Base-by-base conservation (phyloP, 2,329 filamentous ascomycete genomes). In the Pseudogymnoascus sp. region DNA sequence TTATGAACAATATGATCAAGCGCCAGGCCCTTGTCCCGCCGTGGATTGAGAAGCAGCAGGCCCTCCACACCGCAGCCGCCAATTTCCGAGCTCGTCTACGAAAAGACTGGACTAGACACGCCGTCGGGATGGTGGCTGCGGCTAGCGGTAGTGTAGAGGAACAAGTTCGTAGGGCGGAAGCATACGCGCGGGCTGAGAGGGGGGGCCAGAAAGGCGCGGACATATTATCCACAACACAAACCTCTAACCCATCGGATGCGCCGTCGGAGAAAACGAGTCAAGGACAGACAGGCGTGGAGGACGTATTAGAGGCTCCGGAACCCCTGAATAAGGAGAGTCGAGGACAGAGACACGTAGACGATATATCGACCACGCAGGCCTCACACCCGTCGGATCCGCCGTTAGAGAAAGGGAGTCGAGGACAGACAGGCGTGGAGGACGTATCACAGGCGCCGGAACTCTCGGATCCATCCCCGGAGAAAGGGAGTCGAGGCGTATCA, bases 11-110 rank as follows among this genome's bases (percentile, higher is more conserved):
- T 76, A 97, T 97, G 79, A 97, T 99, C 66, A 90, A 97, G 76
- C 88, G 89, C 63, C 94, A 99, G 75, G 92, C 96, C 19, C 90
- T 97, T 64, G 91, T 96, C 0, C 94, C 94, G 0, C 93, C 93
- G 0, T 99, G 94, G 94, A 97, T 99, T 64, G 94, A 99, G 75
- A 97, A 97, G 76, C 94, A 99, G 74, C 93, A 97, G 72, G 92
- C 97, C 70, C 78, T 97, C 5, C 82, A 86, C 9, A 85, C 84
- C 64, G 83, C 89, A 0, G 82, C 87, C 0, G 82, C 80, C 11
- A 80, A 81, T 1, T 97, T 99, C 71, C 83, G 94, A 2, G 76
- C 79, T 2, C 79, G 91, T n/a, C 72, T 97, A 64, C 80, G 92
- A 36, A 84, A 81, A 41, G 91, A 96, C 68, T 97, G 93, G 93